Conservation (phyloP, 257 asterid species). For the Lantana camara region DNA sequence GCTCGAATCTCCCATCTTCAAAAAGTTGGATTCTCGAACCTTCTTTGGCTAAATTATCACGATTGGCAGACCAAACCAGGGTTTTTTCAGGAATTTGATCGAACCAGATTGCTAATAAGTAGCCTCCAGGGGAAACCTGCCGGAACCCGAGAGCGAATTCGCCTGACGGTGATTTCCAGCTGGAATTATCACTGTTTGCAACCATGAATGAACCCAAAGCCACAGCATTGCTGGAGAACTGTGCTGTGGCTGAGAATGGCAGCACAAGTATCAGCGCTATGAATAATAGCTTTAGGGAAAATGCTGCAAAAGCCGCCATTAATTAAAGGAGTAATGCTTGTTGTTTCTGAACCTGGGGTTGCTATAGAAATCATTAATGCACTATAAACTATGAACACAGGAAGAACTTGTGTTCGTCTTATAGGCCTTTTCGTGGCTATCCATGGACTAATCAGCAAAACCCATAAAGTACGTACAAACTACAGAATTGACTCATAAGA, state of each 20-base stretch:
- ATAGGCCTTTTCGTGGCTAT: too few relatives aligned
- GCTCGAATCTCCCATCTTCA: slow-evolving; percentile 23
- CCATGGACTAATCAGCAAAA: too few relatives aligned
- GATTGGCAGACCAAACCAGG: slow-evolving; percentile 46
- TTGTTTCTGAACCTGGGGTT: too few relatives aligned
- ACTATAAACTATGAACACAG: too few relatives aligned
- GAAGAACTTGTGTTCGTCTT: too few relatives aligned
- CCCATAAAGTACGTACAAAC: too few relatives aligned
- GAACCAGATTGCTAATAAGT: slow-evolving; percentile 49
- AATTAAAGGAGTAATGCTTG: too few relatives aligned
- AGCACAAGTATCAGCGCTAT: not conserved
- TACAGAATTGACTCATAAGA: too few relatives aligned
- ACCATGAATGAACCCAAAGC: slow-evolving; percentile 19
- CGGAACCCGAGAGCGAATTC: slow-evolving; percentile 46
- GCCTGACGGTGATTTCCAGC: slow-evolving; percentile 40
- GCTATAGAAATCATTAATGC: too few relatives aligned
- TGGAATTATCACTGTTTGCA: slow-evolving; percentile 9
- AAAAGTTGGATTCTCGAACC: slow-evolving; percentile 34
- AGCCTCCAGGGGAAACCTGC: slow-evolving; percentile 26
- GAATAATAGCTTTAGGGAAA: not conserved
- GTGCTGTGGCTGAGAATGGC: slow-evolving; percentile 19
- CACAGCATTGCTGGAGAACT: slow-evolving; percentile 20
- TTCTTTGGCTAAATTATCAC: slow-evolving; percentile 22
- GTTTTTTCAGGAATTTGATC: slow-evolving; percentile 34
- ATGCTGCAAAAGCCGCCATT: slow-evolving; percentile 12